phyloP scores from a whole-genome alignment of 176 grass and related monocot genomes.

The Tillandsia fasciculata region DNA sequence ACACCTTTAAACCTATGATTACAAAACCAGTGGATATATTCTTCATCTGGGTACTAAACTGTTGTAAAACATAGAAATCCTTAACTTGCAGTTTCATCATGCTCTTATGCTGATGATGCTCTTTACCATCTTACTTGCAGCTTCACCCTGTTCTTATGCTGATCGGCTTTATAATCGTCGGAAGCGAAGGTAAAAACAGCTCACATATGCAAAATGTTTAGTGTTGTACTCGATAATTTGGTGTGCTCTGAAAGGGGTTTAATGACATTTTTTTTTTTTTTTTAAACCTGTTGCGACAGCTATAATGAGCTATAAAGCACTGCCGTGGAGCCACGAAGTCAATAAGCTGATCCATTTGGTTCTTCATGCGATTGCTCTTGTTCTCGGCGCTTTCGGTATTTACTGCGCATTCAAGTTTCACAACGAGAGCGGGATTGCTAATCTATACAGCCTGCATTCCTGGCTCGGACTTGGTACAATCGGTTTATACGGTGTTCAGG shows the following conservation, averaged over 20 bases:
- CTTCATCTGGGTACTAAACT: no score
- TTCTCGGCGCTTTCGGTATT: constrained; percentile 65
- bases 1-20: no score
- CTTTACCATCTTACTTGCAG: constrained; percentile 23
- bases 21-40: no score
- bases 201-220: neutral
- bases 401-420: constrained; percentile 82
- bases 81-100: neutral
- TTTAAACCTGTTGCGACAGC: constrained; percentile 29
- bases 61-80: neutral
- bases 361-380: constrained; percentile 54
- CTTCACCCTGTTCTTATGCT: constrained; percentile 93
- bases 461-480: constrained; percentile 87
- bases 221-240: neutral
- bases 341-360: constrained; percentile 55
- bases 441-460: constrained; percentile 90
- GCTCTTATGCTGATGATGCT: neutral
- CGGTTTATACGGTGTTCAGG: constrained; percentile 59
- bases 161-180: constrained; percentile 81
- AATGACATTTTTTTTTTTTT: neutral
- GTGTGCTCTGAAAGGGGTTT: neutral
- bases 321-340: constrained; percentile 56
- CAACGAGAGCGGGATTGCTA: constrained; percentile 85
- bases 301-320: constrained; percentile 66
- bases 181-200: constrained; percentile 53